Evolutionary conservation across 2,329 filamentous ascomycete species (phyloP), one percentile per base, ranked within the genome.

Genomic region (Ilyonectria sp.): DNA sequence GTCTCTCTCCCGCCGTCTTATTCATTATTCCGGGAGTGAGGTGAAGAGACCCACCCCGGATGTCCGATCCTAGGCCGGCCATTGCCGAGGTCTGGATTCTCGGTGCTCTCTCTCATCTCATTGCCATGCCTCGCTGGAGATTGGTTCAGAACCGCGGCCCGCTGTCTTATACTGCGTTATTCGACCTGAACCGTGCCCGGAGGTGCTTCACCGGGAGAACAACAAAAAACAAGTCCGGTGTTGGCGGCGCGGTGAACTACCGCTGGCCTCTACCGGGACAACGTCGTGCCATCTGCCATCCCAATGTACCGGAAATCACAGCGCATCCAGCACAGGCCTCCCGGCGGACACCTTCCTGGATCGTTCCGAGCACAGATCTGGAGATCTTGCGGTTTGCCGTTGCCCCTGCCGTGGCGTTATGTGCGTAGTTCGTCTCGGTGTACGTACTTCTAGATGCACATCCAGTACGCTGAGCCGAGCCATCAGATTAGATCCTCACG

Each of bases 151-250:
- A n/a, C n/a, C 40, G n/a, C 40, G 40, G 40, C 7, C 40, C 40
- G 6, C 40, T n/a, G 40, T n/a, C 40, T 43, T n/a, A 43, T n/a
- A 33, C 40, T n/a, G 40, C 2, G 10, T 17, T 43, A 8, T 43
- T n/a, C 8, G 15, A 43, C 3, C 15, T 43, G 40, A 19, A 43
- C 10, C 23, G 37, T n/a, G 8, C 40, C 52, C 72, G 72, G 70
- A 71, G 23, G 54, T 69, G 35, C 56, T 70, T 71, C 58, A 67
- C 67, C 72, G 70, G 15, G 15, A 19, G n/a, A 43, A 6, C 19
- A n/a, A 26, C 4, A 26, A 21, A 21, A 26, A 26, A 26, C 40
- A 43, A 43, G 17, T 43, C 40, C 40, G 40, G 40, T 19, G 31
- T n/a, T n/a, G 40, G 8, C 6, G 31, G 31, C 31, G 31, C 31